Evolutionary conservation across 257 asterid genomes (phyloP).

Genomic region (Lycium barbarum): DNA sequence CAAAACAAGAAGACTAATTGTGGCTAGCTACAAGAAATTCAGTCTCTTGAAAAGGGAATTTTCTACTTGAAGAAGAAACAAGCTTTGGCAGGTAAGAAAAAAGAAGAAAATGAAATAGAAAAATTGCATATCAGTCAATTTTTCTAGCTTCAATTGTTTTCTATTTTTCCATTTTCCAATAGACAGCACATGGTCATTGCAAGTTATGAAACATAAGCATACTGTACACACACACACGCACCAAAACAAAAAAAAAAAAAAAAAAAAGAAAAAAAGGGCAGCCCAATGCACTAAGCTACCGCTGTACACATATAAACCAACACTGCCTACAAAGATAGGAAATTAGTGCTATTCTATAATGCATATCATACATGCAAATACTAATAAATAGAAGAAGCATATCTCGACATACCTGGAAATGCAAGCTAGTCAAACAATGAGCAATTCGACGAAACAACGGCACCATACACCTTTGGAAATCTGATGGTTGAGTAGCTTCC

Average conservation of each 20-base stretch:
- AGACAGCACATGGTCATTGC: background rate
- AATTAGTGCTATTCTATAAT: background rate
- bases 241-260: no score
- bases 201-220: constrained; percentile 19
- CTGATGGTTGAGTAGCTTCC: constrained; percentile 77
- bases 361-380: background rate
- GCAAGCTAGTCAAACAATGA: constrained; percentile 73
- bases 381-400: background rate
- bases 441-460: constrained; percentile 79
- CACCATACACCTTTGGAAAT: constrained; percentile 82
- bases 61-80: background rate
- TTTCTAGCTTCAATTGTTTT: constrained; percentile 1
- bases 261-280: no score
- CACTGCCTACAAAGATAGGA: background rate
- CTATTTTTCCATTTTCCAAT: background rate
- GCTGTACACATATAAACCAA: background rate
- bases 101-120: background rate
- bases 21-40: constrained; percentile 4
- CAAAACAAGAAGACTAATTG: background rate
- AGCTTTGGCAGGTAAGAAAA: background rate
- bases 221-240: background rate
- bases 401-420: constrained; percentile 68
- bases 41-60: constrained; percentile 8
- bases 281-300: no score
- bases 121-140: constrained; percentile 4